Evolutionary conservation across 2,329 filamentous ascomycete genomes (phyloP).

Genomic region (Aspergillus eucalypticola): DNA sequence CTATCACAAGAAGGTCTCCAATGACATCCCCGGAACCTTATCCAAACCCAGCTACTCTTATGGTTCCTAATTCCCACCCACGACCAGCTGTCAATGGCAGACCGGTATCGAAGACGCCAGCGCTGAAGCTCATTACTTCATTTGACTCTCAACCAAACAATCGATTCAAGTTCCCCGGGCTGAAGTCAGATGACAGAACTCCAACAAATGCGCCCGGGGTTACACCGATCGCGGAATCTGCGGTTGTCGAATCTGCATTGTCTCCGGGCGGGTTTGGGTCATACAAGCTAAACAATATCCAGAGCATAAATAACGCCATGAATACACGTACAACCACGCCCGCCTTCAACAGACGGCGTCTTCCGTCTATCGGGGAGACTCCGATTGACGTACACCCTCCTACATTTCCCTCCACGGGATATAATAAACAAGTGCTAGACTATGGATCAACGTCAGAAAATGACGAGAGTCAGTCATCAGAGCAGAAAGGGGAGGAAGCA

Average conservation of each 20-base stretch:
- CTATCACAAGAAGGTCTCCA: conserved; percentile 27
- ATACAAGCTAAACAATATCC: conserved; percentile 58
- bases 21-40: conserved; percentile 60
- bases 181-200: conserved; percentile 61
- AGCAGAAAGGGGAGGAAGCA: conserved; percentile 26
- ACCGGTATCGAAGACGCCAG: conserved; percentile 73
- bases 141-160: conserved; percentile 59
- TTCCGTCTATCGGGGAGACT: conserved; percentile 76
- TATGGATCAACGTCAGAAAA: conserved; percentile 52
- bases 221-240: conserved; percentile 83
- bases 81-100: conserved; percentile 55
- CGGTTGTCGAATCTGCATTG: conserved; percentile 58
- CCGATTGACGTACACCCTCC: conserved; percentile 54
- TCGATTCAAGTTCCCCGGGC: conserved; percentile 65
- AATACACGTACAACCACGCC: conserved; percentile 65
- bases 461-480: conserved; percentile 32
- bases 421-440: conserved; percentile 45
- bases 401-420: conserved; percentile 42
- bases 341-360: conserved; percentile 62
- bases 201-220: conserved; percentile 75
- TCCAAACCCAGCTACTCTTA: conserved; percentile 21
- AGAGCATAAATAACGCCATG: conserved; percentile 68
- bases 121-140: conserved; percentile 87
- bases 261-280: conserved; percentile 69
- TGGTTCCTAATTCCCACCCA: conserved; percentile 27